Percentiles rank a stretch among this genome's conserved stretches.
phyloP scores from a whole-genome alignment of 1,284 basidiomycete species.

The Neotropicomus parvogracilis region DNA sequence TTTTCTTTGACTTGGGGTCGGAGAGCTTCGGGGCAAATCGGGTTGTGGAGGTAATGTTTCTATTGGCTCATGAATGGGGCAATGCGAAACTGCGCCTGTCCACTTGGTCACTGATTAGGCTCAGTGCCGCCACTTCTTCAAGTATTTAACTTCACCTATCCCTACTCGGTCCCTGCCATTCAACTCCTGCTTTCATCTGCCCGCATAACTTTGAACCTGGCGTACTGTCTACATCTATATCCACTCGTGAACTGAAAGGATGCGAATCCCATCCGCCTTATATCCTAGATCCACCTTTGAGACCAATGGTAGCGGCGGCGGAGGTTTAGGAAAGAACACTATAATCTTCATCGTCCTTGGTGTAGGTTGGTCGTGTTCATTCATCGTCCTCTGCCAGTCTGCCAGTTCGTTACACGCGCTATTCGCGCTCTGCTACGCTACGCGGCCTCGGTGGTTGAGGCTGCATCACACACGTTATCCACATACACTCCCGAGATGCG shows the following conservation, averaged over 20 bases:
- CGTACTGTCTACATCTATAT: constrained; percentile 2
- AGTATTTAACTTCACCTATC: constrained; percentile 21
- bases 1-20: constrained; percentile 17
- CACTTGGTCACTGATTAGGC: constrained; percentile 14
- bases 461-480: not conserved
- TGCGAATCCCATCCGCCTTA: constrained; percentile 11
- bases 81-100: constrained; percentile 17
- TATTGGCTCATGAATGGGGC: constrained; percentile 25
- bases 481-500: not conserved
- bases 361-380: constrained; percentile 27
- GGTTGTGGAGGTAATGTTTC: constrained; percentile 16
- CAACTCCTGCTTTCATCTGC: constrained; percentile 12
- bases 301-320: not conserved
- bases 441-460: not conserved
- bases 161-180: not conserved
- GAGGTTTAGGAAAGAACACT: constrained; percentile 17
- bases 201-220: not conserved
- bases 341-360: constrained; percentile 27
- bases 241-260: constrained; percentile 3
- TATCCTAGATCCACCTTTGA: constrained; percentile 14
- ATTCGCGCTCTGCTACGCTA: not conserved
- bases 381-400: constrained; percentile 2
- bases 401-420: not conserved
- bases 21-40: constrained; percentile 14
- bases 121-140: constrained; percentile 10